These are phyloP conservation scores for Fusarium subtropicale DNA, from an alignment of 2,329 filamentous ascomycete genomes.

Conservation along the genomic window DNA sequence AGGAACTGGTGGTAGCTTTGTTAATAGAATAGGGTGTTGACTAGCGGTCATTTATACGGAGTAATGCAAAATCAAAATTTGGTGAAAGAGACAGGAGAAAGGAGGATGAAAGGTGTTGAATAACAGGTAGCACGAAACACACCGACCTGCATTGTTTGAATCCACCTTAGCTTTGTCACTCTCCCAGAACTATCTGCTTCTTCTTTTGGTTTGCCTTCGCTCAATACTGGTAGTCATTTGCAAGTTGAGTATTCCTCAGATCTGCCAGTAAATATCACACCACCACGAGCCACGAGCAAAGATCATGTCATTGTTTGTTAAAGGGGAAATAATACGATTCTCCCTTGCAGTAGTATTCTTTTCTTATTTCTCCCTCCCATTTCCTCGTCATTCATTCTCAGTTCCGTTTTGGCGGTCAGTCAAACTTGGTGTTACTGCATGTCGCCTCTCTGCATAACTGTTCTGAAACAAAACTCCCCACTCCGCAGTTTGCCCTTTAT, in stretches of 20 bases:
- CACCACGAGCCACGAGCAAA: background rate
- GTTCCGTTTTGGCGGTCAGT: conserved; percentile 28
- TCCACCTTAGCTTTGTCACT: conserved; percentile 11
- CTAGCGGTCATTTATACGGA: conserved; percentile 27
- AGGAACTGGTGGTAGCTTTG: conserved; percentile 40
- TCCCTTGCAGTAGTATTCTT: conserved; percentile 22
- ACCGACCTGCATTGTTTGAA: conserved; percentile 26
- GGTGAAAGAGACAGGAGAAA: conserved; percentile 11
- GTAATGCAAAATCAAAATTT: conserved; percentile 34
- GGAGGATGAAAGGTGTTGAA: conserved; percentile 31
- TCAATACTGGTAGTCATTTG: conserved; percentile 19
- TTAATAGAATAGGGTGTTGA: conserved; percentile 28
- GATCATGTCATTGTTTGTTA: background rate
- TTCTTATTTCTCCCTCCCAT: background rate
- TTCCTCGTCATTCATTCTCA: background rate
- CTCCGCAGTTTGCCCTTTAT: conserved; percentile 6
- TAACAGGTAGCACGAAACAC: conserved; percentile 41
- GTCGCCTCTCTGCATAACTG: conserved; percentile 36
- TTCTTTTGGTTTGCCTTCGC: background rate
- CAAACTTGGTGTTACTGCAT: conserved; percentile 34
- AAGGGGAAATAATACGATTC: background rate
- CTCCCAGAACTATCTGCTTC: background rate
- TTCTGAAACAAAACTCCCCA: conserved; percentile 32
- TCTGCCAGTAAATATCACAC: conserved; percentile 12
- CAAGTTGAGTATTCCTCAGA: background rate